Evolutionary conservation across 805 yeast genomes (phyloP), one percentile per base, ranked within the genome.

Genomic region (Komagataella pastoris): DNA sequence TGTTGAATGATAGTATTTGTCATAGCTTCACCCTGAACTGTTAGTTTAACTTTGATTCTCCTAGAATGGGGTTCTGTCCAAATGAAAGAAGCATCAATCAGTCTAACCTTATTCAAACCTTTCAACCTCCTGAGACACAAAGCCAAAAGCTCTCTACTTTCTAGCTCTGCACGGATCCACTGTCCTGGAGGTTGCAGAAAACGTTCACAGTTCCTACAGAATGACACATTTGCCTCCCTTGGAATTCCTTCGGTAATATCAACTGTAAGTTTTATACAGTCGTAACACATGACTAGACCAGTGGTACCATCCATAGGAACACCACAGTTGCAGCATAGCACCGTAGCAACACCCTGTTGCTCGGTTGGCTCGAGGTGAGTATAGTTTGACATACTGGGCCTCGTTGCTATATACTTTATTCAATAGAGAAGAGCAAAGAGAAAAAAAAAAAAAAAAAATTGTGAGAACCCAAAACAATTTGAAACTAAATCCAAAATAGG

Each of bases 31-130:
- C 97, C 97, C 68, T 91, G 98, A 30, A 93, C 96, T 0, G 97
- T 88, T 51, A 93, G 70, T 62, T 90, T 89, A 56, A 95, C 80
- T 66, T 89, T 81, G 54, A 91, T 81, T 73, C 99, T 83, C 68
- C 99, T 79, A 24, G 97, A 89, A 67, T 93, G 99, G 3, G 99
- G 99, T 71, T 93, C 99, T 1, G 99, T 93, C 99, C 99, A 93
- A 55, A 95, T 80, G 61, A 90, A 93, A 4, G 90, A 79, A 2
- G 99, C 99, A 70, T 93, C 98, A 46, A 88, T 81, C 54, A 93
- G 72, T 59, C 97, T 74, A 48, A 89, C 93, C 61, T 86, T 85
- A 57, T 79, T 82, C 58, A 93, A 74, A 52, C 98, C 98, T 60
- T 85, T 88, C 61, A 93, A 74, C 64, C 91, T 80, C 68, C 91